phyloP scores from a whole-genome alignment of 139 green algal species.

The Volvox reticuliferus region DNA sequence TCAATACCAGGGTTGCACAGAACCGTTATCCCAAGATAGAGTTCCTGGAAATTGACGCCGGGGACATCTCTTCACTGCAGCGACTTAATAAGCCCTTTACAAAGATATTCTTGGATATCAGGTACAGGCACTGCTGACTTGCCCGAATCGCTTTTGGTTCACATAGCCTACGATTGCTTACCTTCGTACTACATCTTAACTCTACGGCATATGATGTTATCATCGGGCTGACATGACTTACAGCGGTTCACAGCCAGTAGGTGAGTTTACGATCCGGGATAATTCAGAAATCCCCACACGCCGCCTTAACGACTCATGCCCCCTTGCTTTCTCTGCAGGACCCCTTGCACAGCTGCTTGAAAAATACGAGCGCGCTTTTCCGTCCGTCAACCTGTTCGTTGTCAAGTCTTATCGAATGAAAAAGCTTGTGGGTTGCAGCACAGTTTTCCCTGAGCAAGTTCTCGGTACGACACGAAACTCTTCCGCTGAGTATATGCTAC shows the following conservation, averaged over 20 bases:
- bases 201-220: too few relatives aligned
- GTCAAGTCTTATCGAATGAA: constrained; percentile 25
- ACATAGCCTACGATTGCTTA: too few relatives aligned
- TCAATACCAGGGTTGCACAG: not conserved
- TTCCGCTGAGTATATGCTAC: not conserved
- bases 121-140: not conserved
- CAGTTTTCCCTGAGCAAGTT: constrained; percentile 40
- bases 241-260: constrained; percentile 37
- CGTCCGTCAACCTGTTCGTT: constrained; percentile 2
- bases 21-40: not conserved
- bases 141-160: not conserved
- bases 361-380: constrained; percentile 44
- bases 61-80: not conserved
- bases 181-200: too few relatives aligned
- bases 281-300: too few relatives aligned
- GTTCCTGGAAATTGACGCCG: constrained; percentile 12
- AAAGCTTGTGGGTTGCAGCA: constrained; percentile 28
- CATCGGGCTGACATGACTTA: not conserved
- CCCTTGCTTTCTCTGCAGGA: not conserved
- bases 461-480: constrained; percentile 11
- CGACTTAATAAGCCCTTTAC: not conserved
- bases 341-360: constrained; percentile 20
- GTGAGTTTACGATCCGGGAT: not conserved
- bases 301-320: too few relatives aligned
- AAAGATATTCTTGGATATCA: constrained; percentile 43